Evolutionary conservation across 2,329 filamentous ascomycete species (phyloP), one percentile per base, ranked within the genome.

Genomic region (Pseudogymnoascus sp.): DNA sequence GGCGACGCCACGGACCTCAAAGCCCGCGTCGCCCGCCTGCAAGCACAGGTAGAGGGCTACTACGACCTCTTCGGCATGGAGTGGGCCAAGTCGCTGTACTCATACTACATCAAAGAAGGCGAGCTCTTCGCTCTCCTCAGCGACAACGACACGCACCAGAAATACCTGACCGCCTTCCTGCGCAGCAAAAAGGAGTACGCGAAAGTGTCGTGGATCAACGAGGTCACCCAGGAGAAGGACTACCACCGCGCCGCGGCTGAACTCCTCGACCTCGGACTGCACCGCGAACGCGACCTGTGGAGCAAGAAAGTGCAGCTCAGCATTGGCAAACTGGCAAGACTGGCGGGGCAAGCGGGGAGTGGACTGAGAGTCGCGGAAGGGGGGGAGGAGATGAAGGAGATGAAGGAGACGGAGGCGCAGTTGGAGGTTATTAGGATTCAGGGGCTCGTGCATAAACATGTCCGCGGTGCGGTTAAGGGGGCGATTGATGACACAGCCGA

Each of bases 131-230:
- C 83, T 1, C 80, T 97, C 28, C 81, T 99, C 62, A 82, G 87
- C 69, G 90, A 90, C 64, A 80, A 87, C 25, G 77, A 86, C 63
- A 89, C 93, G 70, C 86, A 86, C 67, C 77, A 84, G 60, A 77
- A 78, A n/a, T 88, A 86, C 70, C 83, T 96, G 63, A 96, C 91
- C 0, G 81, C 82, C 61, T 99, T 92, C 70, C 80, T 99, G 59
- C 85, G 90, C 43, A 87, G 84, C 63, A 84, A 87, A 66, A 83
- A 86, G 0, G 82, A 87, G 66, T 85, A 91, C 66, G 87, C 88
- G 28, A 91, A 91, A 69, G 81, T 99, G 49, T 87, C 88, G 59
- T 99, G 95, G 95, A 96, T 99, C 77, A 96, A 99, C 73, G 93
- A 97, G 72, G 83, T 97, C 6, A 81, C 87, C 65, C 82, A 84